A percentile compares a stretch with the other conserved stretches of the same genome.
Conservation (phyloP, 2,329 filamentous ascomycete genomes). For the Paramyrothecium sp. region DNA sequence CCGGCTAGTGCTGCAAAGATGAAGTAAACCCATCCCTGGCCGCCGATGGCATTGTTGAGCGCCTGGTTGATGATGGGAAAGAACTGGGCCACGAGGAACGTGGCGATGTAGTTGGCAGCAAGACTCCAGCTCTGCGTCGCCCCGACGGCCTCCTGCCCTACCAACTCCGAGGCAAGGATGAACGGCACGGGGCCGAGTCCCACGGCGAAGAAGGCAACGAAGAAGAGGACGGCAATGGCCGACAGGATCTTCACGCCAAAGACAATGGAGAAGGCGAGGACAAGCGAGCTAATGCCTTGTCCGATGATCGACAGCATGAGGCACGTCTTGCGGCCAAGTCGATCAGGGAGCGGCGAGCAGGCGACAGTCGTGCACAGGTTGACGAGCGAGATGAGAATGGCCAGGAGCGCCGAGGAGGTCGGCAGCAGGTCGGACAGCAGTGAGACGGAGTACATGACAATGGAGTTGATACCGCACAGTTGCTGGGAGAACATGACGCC, state of each 20-base stretch:
- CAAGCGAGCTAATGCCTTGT: conserved; percentile 76
- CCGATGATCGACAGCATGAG: conserved; percentile 79
- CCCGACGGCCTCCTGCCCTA: conserved; percentile 85
- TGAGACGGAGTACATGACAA: conserved; percentile 97
- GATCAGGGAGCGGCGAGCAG: conserved; percentile 83
- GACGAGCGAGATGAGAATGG: conserved; percentile 81
- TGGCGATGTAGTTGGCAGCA: conserved; percentile 84
- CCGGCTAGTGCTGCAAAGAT: conserved; percentile 78
- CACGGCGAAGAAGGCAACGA: conserved; percentile 86
- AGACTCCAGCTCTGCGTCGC: conserved; percentile 88
- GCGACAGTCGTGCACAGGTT: conserved; percentile 81
- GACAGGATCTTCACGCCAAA: conserved; percentile 72
- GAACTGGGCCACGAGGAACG: conserved; percentile 90
- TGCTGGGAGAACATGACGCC: conserved; percentile 94
- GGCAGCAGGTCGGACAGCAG: conserved; percentile 80
- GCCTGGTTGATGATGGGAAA: conserved; percentile 83
- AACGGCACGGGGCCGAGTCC: conserved; percentile 94
- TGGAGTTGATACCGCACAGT: conserved; percentile 90
- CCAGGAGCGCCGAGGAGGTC: conserved; percentile 77
- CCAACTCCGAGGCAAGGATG: conserved; percentile 87
- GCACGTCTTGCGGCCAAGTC: conserved; percentile 82
- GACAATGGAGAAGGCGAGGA: conserved; percentile 78
- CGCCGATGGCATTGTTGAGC: conserved; percentile 62
- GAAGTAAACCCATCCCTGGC: conserved; percentile 83
- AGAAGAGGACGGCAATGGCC: conserved; percentile 76